Base-by-base conservation (phyloP, 495 filamentous ascomycete genomes). In the Xylaria palmicola region DNA sequence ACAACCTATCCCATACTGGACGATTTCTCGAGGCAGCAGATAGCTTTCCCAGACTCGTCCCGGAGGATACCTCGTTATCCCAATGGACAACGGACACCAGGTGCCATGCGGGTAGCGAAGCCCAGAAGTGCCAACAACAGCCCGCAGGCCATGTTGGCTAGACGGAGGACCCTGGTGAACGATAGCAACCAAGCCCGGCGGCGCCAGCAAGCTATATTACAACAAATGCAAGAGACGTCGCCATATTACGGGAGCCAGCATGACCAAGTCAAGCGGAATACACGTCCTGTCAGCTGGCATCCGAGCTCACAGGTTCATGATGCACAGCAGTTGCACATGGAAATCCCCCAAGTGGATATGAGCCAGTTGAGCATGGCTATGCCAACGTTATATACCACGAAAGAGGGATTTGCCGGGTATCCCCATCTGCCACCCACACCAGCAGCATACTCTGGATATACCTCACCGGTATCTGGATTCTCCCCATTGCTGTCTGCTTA, bases 271-370 rank as follows among this genome's bases (percentile, higher is more conserved):
- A 69, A 62, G 60, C 71, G 65, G 49, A 72, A 66, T 56, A 69
- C 61, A 45, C 72, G 89, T 13, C 89, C 88, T 20, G 81, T 86
- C 26, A 90, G 87, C 68, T 91, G 89, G 89, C 88, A 91, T 71
- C 86, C 88, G 12, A 76, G 77, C 19, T 76, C 80, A 17, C 75
- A 79, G 20, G 49, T 75, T 68, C 62, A 62, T 68, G 62, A 63
- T 24, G 41, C 20, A 69, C 43, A 66, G 65, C 44, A 73, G 62
- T 26, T 77, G 76, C 64, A 74, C 69, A 29, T 73, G 71, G 44
- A 65, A 73, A 58, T 68, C 67, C 63, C 67, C 34, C 62, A 75
- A 66, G 63, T 63, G 47, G 56, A 69, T 37, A 75, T 51, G 56
- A 65, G 58, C 49, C 67, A 72, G 62, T 69, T 69, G 40, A 49